Evolutionary conservation across 257 asterid genomes (phyloP).

Genomic region (Solanum pinnatisectum): DNA sequence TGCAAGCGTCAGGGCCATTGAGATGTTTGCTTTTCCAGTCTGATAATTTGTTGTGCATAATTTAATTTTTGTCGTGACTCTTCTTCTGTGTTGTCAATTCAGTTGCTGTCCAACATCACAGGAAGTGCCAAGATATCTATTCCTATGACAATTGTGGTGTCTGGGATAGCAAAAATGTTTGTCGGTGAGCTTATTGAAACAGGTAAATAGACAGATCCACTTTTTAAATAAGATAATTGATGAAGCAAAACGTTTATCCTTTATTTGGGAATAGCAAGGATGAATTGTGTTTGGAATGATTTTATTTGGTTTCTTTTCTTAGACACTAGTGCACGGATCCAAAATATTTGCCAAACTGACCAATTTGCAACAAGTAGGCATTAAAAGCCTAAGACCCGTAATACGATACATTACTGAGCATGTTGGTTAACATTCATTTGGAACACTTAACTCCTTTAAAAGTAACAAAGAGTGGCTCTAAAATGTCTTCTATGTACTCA

Average conservation of each 20-base stretch:
- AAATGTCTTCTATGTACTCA: background rate
- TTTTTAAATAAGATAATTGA: background rate
- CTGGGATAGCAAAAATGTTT: conserved; percentile 88
- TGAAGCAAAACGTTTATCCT: background rate
- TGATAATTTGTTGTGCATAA: background rate
- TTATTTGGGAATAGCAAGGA: background rate
- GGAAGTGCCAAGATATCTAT: conserved; percentile 73
- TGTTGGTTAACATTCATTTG: background rate
- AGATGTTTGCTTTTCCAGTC: conserved; percentile 9
- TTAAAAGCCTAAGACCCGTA: background rate
- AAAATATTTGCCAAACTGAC: background rate
- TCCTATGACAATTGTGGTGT: conserved; percentile 78
- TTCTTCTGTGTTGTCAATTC: conserved; percentile 13
- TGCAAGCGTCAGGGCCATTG: background rate
- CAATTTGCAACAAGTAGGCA: background rate
- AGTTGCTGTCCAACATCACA: conserved; percentile 58
- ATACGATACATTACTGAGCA: background rate
- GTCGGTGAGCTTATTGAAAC: conserved; percentile 85
- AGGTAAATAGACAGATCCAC: conserved; percentile 17
- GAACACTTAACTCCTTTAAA: background rate
- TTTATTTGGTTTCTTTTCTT: background rate
- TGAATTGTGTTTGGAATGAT: background rate
- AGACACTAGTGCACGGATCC: background rate
- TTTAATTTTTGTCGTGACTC: background rate
- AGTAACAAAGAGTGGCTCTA: background rate